A percentile compares a stretch with the other conserved stretches of the same genome.
These are phyloP conservation scores for Zasmidium angulare DNA, from an alignment of 2,329 filamentous ascomycete species.

Conservation along the genomic window DNA sequence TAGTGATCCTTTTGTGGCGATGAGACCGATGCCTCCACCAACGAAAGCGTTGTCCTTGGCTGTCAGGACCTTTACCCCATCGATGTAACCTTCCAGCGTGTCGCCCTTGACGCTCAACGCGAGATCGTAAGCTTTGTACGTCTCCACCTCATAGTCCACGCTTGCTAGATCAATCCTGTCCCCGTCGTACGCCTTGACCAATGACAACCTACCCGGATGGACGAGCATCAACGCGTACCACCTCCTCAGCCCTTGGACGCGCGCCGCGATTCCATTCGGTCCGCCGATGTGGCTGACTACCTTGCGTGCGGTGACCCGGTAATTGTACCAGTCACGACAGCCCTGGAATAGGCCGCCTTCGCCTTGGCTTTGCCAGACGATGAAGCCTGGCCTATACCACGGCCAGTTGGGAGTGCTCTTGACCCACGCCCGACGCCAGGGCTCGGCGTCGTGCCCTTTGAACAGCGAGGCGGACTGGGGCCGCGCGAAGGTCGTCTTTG, in stretches of 20 bases:
- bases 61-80: background rate
- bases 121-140: background rate
- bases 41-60: background rate
- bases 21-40: background rate
- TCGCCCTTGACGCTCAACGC: background rate
- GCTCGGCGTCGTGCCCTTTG: background rate
- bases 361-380: background rate
- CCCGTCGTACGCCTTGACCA: background rate
- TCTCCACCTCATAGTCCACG: background rate
- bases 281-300: background rate
- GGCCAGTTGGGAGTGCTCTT: background rate
- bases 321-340: slow-evolving; percentile 1
- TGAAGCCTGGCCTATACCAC: background rate
- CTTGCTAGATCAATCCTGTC: background rate
- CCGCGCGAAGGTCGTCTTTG: background rate
- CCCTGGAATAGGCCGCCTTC: slow-evolving; percentile 1
- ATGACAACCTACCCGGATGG: background rate
- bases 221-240: slow-evolving; percentile 4
- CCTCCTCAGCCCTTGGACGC: slow-evolving; percentile 1
- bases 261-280: background rate
- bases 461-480: background rate
- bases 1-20: background rate
- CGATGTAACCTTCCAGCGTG: background rate
- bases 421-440: background rate
- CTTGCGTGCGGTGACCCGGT: background rate